Conservation (phyloP, 352 stramenopile genomes). For the Phytopythium cucurbitacearum region DNA sequence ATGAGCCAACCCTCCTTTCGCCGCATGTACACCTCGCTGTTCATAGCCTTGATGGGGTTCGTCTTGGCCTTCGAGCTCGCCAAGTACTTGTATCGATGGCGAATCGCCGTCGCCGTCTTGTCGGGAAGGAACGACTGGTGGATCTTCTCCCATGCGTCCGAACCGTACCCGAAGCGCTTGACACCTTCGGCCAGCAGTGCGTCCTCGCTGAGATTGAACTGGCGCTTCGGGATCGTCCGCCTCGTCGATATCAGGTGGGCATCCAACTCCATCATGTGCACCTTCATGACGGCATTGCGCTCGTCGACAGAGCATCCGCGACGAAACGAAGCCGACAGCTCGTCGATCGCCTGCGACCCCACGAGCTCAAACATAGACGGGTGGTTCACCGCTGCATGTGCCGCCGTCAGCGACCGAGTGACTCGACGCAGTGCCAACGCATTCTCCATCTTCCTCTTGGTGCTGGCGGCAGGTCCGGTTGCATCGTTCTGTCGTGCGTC, state of each 20-base stretch:
- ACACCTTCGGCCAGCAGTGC: conserved; percentile 59
- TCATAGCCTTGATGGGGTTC: conserved; percentile 58
- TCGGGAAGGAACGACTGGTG: conserved; percentile 54
- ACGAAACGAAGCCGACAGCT: conserved; percentile 44
- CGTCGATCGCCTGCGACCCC: conserved; percentile 49
- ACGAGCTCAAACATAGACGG: conserved; percentile 87
- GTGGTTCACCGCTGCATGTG: conserved; percentile 71
- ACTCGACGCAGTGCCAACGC: conserved; percentile 46
- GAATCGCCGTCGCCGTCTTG: conserved; percentile 43
- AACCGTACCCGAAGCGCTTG: conserved; percentile 49
- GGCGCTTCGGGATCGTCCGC: conserved; percentile 36
- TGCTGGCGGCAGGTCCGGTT: background rate
- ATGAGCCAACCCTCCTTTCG: conserved; percentile 53
- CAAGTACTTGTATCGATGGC: conserved; percentile 70
- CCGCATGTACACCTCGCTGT: conserved; percentile 32
- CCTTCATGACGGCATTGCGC: conserved; percentile 43
- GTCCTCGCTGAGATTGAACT: conserved; percentile 61
- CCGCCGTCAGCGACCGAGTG: conserved; percentile 72
- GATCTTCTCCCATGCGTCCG: conserved; percentile 62
- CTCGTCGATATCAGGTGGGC: conserved; percentile 48
- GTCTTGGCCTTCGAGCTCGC: conserved; percentile 49
- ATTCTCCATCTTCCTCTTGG: conserved; percentile 11
- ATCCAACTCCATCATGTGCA: conserved; percentile 68
- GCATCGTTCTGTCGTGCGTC: background rate
- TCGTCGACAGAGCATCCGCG: conserved; percentile 41